A percentile compares a stretch with the other conserved stretches of the same genome.
Evolutionary conservation across 1,139 yeast species (phyloP).

Genomic region (Hansenula lynferdii): DNA sequence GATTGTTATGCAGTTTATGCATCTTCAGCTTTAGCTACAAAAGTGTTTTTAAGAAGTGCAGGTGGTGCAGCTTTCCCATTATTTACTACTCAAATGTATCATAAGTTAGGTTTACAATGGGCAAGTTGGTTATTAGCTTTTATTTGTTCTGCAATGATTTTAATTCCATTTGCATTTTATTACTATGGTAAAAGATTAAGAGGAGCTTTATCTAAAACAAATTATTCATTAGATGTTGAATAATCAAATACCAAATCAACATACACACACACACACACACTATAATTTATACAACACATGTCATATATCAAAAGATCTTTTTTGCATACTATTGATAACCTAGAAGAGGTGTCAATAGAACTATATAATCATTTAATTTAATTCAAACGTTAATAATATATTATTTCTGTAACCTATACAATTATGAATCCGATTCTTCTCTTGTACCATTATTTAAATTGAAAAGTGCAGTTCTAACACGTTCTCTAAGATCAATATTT

Average conservation of each 20-base stretch:
- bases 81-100: slow-evolving; percentile 78
- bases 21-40: slow-evolving; percentile 89
- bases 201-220: slow-evolving; percentile 61
- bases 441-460: slow-evolving; percentile 8
- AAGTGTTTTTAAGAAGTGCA: slow-evolving; percentile 80
- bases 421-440: background rate
- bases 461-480: slow-evolving; percentile 42
- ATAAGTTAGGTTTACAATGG: slow-evolving; percentile 71
- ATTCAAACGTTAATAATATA: background rate
- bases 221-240: slow-evolving; percentile 40
- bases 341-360: no score
- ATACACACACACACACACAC: background rate
- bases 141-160: slow-evolving; percentile 75
- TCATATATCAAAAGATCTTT: background rate
- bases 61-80: slow-evolving; percentile 88
- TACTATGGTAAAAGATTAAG: slow-evolving; percentile 63
- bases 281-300: background rate
- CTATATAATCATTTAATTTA: background rate
- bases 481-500: slow-evolving; percentile 41
- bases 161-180: slow-evolving; percentile 78
- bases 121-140: slow-evolving; percentile 83
- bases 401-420: no score
- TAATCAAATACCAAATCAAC: background rate
- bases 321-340: no score
- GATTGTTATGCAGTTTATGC: slow-evolving; percentile 85